Evolutionary conservation across 1,139 yeast species (phyloP).

Genomic region (Yarrowia galli): DNA sequence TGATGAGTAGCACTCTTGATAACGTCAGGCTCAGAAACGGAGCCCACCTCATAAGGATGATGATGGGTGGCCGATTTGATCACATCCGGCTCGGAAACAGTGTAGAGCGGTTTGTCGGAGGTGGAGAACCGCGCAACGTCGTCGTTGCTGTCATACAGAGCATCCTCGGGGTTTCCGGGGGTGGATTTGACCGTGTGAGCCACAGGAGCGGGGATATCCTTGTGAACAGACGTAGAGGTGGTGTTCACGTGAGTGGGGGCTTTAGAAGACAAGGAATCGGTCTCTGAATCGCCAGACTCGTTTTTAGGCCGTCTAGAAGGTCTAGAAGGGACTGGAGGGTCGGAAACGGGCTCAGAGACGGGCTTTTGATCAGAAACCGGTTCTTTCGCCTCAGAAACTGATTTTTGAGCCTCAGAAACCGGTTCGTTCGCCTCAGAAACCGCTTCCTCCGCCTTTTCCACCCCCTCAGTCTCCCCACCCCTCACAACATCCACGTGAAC

Average conservation of each 20-base stretch:
- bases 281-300: not conserved
- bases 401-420: not conserved
- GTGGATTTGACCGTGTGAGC: too few relatives aligned
- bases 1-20: conserved; percentile 25
- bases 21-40: conserved; percentile 23
- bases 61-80: conserved; percentile 18
- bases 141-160: not conserved
- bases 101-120: not conserved
- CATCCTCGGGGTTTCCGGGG: conserved; percentile 9
- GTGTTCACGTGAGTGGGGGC: not conserved
- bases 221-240: not conserved
- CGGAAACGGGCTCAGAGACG: not conserved
- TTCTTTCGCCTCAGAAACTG: not conserved
- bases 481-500: not conserved
- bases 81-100: conserved; percentile 14
- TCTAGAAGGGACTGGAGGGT: not conserved
- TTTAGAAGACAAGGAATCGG: not conserved
- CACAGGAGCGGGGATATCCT: not conserved
- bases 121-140: conserved; percentile 5
- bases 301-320: not conserved
- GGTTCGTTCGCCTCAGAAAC: not conserved
- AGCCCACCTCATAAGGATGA: conserved; percentile 4
- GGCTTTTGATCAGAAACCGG: not conserved
- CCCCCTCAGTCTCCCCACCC: not conserved
- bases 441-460: too few relatives aligned